Conservation (phyloP, 768 basidiomycete genomes). For the Xerocomus potaroensis region DNA sequence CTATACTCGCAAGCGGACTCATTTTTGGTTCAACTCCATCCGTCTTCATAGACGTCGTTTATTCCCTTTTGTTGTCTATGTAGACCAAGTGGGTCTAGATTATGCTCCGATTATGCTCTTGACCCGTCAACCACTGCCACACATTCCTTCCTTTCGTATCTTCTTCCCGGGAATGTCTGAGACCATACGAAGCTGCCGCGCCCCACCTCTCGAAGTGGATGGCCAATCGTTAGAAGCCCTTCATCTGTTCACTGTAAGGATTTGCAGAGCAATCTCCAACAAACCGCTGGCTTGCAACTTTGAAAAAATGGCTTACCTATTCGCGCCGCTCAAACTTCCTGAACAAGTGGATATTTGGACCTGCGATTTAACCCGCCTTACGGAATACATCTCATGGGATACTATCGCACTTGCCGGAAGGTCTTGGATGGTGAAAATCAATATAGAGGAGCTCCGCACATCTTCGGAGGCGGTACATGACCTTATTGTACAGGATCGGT, state of each 20-base stretch:
- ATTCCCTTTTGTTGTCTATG: constrained; percentile 40
- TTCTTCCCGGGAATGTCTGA: constrained; percentile 51
- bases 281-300: constrained; percentile 58
- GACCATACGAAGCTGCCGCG: constrained; percentile 41
- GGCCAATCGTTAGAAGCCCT: constrained; percentile 44
- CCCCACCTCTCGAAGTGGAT: constrained; percentile 47
- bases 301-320: constrained; percentile 58
- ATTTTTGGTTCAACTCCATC: constrained; percentile 58
- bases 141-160: constrained; percentile 50
- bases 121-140: constrained; percentile 63
- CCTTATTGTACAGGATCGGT: constrained; percentile 70
- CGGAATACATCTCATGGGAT: constrained; percentile 59
- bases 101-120: constrained; percentile 62
- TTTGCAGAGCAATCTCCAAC: constrained; percentile 61
- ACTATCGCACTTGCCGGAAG: constrained; percentile 48
- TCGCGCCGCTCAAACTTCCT: constrained; percentile 52
- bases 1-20: constrained; percentile 57
- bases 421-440: constrained; percentile 49
- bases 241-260: constrained; percentile 57
- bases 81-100: constrained; percentile 26
- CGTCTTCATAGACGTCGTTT: constrained; percentile 18
- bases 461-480: constrained; percentile 44
- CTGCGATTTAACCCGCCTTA: constrained; percentile 30
- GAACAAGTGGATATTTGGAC: constrained; percentile 26
- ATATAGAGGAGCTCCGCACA: constrained; percentile 32